Evolutionary conservation across 805 yeast genomes (phyloP).

Genomic region (Yarrowia alimentaria): DNA sequence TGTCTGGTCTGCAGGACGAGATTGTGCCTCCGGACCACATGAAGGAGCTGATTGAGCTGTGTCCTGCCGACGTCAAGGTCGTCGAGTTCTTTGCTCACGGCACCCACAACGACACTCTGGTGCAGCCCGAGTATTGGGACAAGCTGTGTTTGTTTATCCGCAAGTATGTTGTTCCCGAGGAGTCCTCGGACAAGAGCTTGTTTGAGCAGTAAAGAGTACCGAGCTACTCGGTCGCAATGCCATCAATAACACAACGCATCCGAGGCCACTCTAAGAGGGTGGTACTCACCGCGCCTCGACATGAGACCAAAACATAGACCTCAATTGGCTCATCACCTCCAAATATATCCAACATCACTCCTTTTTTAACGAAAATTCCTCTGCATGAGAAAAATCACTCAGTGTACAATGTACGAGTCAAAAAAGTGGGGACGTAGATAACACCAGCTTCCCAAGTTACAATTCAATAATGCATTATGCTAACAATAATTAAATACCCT

Average conservation of each 20-base stretch:
- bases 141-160: slow-evolving; percentile 51
- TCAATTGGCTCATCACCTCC: too few species aligned
- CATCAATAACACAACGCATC: too few species aligned
- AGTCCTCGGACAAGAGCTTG: too few species aligned
- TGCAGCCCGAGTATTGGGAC: slow-evolving; percentile 77
- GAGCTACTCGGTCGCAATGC: too few species aligned
- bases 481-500: not conserved
- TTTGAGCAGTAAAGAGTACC: too few species aligned
- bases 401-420: too few species aligned
- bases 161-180: not conserved
- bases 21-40: slow-evolving; percentile 88
- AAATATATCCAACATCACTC: too few species aligned
- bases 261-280: not conserved
- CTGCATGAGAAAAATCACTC: too few species aligned
- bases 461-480: slow-evolving; percentile 22
- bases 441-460: not conserved
- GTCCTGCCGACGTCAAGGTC: slow-evolving; percentile 52
- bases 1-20: slow-evolving; percentile 78
- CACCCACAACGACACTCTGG: slow-evolving; percentile 79
- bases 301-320: too few species aligned
- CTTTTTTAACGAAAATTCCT: too few species aligned
- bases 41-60: slow-evolving; percentile 54
- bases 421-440: too few species aligned
- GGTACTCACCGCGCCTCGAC: too few species aligned
- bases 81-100: slow-evolving; percentile 58